phyloP scores from a whole-genome alignment of 306 rosid genomes.

The Erythrophleum fordii region DNA sequence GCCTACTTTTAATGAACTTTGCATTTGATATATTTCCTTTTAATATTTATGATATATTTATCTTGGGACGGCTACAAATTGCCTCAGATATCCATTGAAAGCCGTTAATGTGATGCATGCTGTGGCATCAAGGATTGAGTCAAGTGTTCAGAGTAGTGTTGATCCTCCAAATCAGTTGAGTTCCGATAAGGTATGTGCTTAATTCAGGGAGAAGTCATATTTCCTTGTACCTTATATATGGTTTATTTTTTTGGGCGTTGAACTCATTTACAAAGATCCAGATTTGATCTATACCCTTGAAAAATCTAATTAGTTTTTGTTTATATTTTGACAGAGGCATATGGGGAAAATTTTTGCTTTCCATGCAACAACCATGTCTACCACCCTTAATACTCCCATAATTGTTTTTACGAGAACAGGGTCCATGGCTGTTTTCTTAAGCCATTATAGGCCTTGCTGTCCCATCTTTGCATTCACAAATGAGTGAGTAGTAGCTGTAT shows the following conservation, averaged over 20 bases:
- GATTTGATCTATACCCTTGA: conserved; percentile 9
- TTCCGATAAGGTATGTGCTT: conserved; percentile 54
- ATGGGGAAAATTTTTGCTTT: conserved; percentile 93
- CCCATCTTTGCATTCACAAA: conserved; percentile 97
- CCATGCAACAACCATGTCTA: conserved; percentile 86
- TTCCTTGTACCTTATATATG: conserved; percentile 3
- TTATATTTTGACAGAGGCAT: conserved; percentile 66
- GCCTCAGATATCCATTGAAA: conserved; percentile 83
- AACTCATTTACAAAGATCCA: not conserved
- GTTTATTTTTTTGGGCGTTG: not conserved
- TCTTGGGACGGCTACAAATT: conserved; percentile 33
- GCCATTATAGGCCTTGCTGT: conserved; percentile 85
- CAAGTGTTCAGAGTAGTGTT: conserved; percentile 51
- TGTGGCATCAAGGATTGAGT: conserved; percentile 84
- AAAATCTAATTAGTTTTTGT: conserved; percentile 25
- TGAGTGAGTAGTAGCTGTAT: conserved; percentile 61
- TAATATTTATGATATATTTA: conserved; percentile 15
- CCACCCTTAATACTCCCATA: conserved; percentile 71
- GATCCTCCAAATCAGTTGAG: conserved; percentile 56
- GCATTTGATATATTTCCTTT: conserved; percentile 2
- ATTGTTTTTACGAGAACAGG: conserved; percentile 94
- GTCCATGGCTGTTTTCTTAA: conserved; percentile 89
- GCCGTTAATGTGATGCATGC: conserved; percentile 92
- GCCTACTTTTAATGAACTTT: conserved; percentile 15
- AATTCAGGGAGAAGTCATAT: conserved; percentile 5